Base-by-base conservation (phyloP, 1,284 basidiomycete genomes). In the Trametes sp. region DNA sequence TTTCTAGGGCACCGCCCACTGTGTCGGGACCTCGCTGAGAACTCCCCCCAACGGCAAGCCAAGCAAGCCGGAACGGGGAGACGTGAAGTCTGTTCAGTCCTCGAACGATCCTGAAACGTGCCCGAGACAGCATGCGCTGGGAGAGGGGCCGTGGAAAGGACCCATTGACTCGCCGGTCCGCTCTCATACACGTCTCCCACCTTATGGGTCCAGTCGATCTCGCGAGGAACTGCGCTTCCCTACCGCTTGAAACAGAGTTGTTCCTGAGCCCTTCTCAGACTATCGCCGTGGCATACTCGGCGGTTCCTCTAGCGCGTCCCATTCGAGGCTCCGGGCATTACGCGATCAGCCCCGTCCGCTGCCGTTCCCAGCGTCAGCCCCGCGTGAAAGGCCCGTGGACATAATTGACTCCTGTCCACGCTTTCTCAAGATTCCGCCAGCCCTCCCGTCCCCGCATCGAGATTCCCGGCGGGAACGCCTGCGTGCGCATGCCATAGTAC, bases 171-270 rank as follows among this genome's bases (percentile, higher is more conserved):
- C 49, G 53, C 63, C 61, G 55, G 58, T 31, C 61, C 58, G 66
- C 59, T 67, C 65, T 48, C 63, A 64, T 54, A 62, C 66, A 52
- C 44, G 60, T 59, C 59, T 68, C 63, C 59, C 67, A 68, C 61
- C 66, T 66, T 66, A 67, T 68, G 66, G 70, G 62, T 67, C 64
- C 62, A 63, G 56, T 66, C 57, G 58, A 65, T 65, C 65, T 57
- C 59, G 62, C 60, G 61, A 49, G 65, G 45, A 62, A 66, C 65
- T 65, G 57, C 57, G 61, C 65, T 69, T 69, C 64, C 64, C 67
- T 66, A 60, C 62, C 31, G 38, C 64, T 66, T 50, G 64, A 73
- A 71, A 72, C 61, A 72, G 69, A 72, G 70, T 70, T 67, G 69
- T 70, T 59, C 71, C 70, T 71, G 65, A 59, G 45, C 33, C 59